phyloP scores from a whole-genome alignment of 2,329 filamentous ascomycete genomes.

The Capronia americana region DNA sequence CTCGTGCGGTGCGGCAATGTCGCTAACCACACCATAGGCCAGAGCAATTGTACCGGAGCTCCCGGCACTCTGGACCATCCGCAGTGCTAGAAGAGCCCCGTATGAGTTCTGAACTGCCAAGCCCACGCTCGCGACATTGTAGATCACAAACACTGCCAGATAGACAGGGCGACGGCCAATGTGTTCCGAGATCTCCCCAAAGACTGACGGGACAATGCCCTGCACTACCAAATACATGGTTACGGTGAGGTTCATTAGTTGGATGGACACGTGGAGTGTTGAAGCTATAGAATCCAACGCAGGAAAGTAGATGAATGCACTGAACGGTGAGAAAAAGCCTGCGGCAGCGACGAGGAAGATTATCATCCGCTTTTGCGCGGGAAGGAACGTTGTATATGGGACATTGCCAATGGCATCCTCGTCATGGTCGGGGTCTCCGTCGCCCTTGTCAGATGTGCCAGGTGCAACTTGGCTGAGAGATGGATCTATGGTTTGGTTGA shows the following conservation, averaged over 20 bases:
- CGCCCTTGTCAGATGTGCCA: too few species aligned
- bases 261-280: conserved; percentile 19
- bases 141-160: conserved; percentile 43
- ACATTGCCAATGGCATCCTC: too few species aligned
- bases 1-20: conserved; percentile 45
- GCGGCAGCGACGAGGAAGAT: conserved; percentile 15
- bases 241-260: conserved; percentile 32
- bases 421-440: too few species aligned
- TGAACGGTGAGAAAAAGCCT: conserved; percentile 16
- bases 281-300: conserved; percentile 20
- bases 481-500: too few species aligned
- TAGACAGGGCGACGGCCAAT: conserved; percentile 44
- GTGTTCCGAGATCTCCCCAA: conserved; percentile 44
- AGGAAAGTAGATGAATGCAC: conserved; percentile 41
- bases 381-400: neutral
- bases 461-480: too few species aligned
- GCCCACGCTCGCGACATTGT: conserved; percentile 50
- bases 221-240: conserved; percentile 31
- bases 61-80: conserved; percentile 53
- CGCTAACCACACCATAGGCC: conserved; percentile 50
- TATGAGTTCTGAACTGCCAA: conserved; percentile 50
- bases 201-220: conserved; percentile 44
- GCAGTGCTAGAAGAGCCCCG: conserved; percentile 48
- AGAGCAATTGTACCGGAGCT: conserved; percentile 53
- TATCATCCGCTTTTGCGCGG: conserved; percentile 3